Evolutionary conservation across 1,139 yeast species (phyloP).

Genomic region (Debaryomyces subglobosus): DNA sequence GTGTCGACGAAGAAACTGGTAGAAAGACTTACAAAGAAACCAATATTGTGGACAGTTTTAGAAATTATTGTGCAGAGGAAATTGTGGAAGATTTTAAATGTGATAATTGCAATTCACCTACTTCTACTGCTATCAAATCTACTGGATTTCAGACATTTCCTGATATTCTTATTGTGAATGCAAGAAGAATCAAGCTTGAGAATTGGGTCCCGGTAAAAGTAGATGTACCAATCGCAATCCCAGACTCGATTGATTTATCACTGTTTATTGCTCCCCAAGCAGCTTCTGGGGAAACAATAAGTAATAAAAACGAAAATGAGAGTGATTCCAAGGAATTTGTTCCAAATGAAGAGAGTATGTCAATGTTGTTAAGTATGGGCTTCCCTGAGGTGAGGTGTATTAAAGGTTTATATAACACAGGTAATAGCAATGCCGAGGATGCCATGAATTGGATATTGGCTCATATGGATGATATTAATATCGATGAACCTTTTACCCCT

Average conservation of each 20-base stretch:
- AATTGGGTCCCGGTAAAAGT: conserved; percentile 92
- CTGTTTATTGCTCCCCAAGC: conserved; percentile 34
- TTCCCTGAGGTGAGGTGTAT: conserved; percentile 69
- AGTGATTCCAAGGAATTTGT: conserved; percentile 36
- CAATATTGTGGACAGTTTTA: conserved; percentile 55
- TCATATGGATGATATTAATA: conserved; percentile 83
- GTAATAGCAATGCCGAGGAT: conserved; percentile 66
- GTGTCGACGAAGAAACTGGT: conserved; percentile 43
- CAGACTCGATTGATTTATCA: conserved; percentile 44
- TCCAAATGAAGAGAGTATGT: conserved; percentile 60
- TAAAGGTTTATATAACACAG: conserved; percentile 73
- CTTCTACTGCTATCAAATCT: conserved; percentile 48
- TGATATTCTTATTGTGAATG: conserved; percentile 66
- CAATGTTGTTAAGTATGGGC: conserved; percentile 78
- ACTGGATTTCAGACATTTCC: conserved; percentile 69
- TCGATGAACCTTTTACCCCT: conserved; percentile 63
- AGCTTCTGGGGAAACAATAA: conserved; percentile 44
- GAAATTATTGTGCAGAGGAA: conserved; percentile 52
- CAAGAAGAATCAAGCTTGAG: conserved; percentile 77
- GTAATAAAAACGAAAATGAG: conserved; percentile 25
- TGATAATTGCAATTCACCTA: conserved; percentile 52
- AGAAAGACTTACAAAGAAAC: conserved; percentile 52
- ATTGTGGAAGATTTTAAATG: conserved; percentile 68
- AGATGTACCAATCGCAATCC: conserved; percentile 68
- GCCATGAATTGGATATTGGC: conserved; percentile 93